phyloP scores from a whole-genome alignment of 2,329 filamentous ascomycete genomes.

The Claviceps fusiformis region DNA sequence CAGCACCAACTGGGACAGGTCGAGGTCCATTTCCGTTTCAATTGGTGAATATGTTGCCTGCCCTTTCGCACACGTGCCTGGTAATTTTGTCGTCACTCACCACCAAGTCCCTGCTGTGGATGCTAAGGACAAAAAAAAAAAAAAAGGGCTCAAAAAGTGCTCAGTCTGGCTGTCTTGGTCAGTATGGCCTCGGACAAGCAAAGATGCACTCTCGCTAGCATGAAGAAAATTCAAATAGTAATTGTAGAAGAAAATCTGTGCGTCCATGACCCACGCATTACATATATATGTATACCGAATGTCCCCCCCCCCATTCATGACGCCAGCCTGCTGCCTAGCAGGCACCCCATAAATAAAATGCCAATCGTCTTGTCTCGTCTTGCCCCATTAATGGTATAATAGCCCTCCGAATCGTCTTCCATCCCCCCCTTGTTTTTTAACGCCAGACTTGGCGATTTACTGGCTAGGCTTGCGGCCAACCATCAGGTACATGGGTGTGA shows the following conservation, averaged over 20 bases:
- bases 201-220: too few species aligned
- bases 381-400: background rate
- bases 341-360: background rate
- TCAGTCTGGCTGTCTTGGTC: too few species aligned
- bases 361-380: background rate
- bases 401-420: background rate
- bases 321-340: slow-evolving; percentile 2
- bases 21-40: too few species aligned
- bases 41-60: too few species aligned
- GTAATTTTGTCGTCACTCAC: too few species aligned
- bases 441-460: background rate
- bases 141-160: too few species aligned
- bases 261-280: slow-evolving; percentile 3
- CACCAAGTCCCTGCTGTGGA: too few species aligned
- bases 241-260: background rate
- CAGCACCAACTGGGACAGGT: too few species aligned
- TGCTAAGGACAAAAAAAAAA: too few species aligned
- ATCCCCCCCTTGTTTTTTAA: background rate
- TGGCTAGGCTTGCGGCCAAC: slow-evolving; percentile 65
- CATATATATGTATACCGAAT: background rate
- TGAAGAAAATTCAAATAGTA: background rate
- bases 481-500: slow-evolving; percentile 98
- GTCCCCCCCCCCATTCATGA: background rate
- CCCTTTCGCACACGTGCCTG: too few species aligned
- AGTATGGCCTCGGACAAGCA: too few species aligned